Percentiles rank a stretch among this genome's conserved stretches.
These are phyloP conservation scores for Mucuna pruriens DNA, from an alignment of 306 rosid species.

Conservation along the genomic window DNA sequence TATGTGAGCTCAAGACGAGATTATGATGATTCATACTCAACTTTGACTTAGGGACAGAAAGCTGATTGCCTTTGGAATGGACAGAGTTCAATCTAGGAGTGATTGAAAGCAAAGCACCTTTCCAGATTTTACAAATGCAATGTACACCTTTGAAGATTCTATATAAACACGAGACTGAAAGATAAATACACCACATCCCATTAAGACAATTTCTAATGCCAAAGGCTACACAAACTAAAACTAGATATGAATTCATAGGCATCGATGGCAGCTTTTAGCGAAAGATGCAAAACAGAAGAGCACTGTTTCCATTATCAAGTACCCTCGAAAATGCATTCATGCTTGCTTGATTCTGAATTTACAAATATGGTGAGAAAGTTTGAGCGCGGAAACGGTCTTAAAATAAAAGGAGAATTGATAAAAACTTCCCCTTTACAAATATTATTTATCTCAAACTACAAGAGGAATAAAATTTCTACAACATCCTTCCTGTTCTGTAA, in stretches of 20 bases:
- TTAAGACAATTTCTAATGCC: conserved; percentile 15
- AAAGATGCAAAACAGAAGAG: background rate
- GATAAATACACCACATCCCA: background rate
- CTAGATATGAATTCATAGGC: conserved; percentile 17
- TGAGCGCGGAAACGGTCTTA: conserved; percentile 11
- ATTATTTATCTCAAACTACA: conserved; percentile 56
- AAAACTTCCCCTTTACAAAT: conserved; percentile 65
- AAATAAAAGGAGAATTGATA: conserved; percentile 54
- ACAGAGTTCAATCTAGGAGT: conserved; percentile 37
- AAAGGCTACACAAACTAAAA: background rate
- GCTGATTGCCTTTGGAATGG: conserved; percentile 47
- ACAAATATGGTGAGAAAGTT: conserved; percentile 6
- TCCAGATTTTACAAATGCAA: conserved; percentile 34
- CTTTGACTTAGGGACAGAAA: conserved; percentile 45
- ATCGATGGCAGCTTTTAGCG: background rate
- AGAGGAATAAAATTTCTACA: conserved; percentile 57
- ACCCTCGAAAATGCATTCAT: background rate
- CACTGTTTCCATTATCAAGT: background rate
- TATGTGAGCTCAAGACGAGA: conserved; percentile 7
- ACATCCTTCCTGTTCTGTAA: conserved; percentile 45
- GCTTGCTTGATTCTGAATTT: conserved; percentile 13
- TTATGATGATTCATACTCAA: conserved; percentile 7
- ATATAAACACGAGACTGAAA: conserved; percentile 9
- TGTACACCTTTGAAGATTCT: conserved; percentile 38
- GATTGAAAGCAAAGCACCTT: conserved; percentile 40